A percentile compares a stretch with the other conserved stretches of the same genome.
Evolutionary conservation across 768 basidiomycete genomes (phyloP).

Genomic region (Leccinum subtestaceum): DNA sequence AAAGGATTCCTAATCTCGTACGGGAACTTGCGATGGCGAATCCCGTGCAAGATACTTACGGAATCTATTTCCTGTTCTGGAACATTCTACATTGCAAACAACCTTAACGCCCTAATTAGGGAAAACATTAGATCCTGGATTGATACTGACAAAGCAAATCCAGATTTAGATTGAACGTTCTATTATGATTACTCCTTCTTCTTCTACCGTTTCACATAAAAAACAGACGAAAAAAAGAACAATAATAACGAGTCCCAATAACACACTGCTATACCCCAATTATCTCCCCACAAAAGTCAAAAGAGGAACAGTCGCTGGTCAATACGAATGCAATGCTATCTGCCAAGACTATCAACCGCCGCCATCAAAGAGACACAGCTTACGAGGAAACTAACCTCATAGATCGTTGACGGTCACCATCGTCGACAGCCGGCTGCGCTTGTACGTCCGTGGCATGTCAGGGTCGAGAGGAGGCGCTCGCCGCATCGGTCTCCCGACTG

Average conservation of each 20-base stretch:
- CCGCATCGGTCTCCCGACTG: conserved; percentile 53
- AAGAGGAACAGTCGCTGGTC: conserved; percentile 5
- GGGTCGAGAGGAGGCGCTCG: conserved; percentile 32
- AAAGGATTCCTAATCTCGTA: neutral
- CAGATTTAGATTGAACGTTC: neutral
- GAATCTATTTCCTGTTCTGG: neutral
- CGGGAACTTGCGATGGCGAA: neutral
- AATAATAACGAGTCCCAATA: neutral
- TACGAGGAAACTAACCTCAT: conserved; percentile 12
- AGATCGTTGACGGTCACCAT: conserved; percentile 46
- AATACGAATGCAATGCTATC: conserved; percentile 12
- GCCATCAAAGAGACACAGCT: neutral
- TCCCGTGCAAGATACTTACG: neutral
- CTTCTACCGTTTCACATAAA: neutral
- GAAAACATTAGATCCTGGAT: neutral
- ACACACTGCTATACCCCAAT: neutral
- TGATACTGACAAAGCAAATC: neutral
- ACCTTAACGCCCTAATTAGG: neutral
- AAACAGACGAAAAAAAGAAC: neutral
- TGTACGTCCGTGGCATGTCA: conserved; percentile 40
- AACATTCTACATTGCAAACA: neutral
- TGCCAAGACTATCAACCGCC: conserved; percentile 1
- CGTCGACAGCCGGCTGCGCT: conserved; percentile 52
- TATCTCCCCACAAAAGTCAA: neutral
- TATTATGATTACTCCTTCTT: neutral